Evolutionary conservation across 805 yeast species (phyloP).

Genomic region (Torulaspora maleeae): DNA sequence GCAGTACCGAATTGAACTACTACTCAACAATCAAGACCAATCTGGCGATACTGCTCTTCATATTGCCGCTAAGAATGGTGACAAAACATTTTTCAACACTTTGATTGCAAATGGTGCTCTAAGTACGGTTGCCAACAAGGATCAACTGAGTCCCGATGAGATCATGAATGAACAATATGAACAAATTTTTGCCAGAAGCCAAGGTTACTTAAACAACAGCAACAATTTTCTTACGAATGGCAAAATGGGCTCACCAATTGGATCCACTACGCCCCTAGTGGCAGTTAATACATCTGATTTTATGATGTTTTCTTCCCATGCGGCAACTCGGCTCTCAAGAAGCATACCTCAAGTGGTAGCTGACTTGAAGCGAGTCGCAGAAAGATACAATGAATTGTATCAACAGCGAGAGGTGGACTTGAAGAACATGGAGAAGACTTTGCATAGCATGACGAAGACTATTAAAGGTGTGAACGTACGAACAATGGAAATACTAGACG

Average conservation of each 20-base stretch:
- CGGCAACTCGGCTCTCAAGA: constrained; percentile 31
- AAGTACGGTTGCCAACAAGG: constrained; percentile 46
- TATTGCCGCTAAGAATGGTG: constrained; percentile 71
- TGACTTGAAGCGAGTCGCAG: constrained; percentile 41
- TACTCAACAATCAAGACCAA: constrained; percentile 58
- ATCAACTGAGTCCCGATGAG: constrained; percentile 29
- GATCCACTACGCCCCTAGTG: constrained; percentile 13
- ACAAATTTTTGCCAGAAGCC: constrained; percentile 11
- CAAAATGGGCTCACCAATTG: constrained; percentile 11
- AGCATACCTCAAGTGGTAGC: constrained; percentile 28
- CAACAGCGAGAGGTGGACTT: constrained; percentile 42
- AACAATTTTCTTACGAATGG: constrained; percentile 4
- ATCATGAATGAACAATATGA: constrained; percentile 38
- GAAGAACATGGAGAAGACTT: constrained; percentile 30
- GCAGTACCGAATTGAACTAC: constrained; percentile 54
- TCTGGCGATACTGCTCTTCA: constrained; percentile 92
- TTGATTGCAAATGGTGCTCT: constrained; percentile 30
- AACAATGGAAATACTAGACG: constrained; percentile 44
- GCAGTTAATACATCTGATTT: constrained; percentile 19
- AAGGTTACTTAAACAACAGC: constrained; percentile 7
- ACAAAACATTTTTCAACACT: constrained; percentile 38
- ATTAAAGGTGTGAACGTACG: constrained; percentile 22
- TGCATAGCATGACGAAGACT: constrained; percentile 23
- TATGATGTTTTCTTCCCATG: constrained; percentile 33
- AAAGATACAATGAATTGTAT: constrained; percentile 51